Evolutionary conservation across 2,329 filamentous ascomycete genomes (phyloP).

Genomic region (Cercospora sesami): DNA sequence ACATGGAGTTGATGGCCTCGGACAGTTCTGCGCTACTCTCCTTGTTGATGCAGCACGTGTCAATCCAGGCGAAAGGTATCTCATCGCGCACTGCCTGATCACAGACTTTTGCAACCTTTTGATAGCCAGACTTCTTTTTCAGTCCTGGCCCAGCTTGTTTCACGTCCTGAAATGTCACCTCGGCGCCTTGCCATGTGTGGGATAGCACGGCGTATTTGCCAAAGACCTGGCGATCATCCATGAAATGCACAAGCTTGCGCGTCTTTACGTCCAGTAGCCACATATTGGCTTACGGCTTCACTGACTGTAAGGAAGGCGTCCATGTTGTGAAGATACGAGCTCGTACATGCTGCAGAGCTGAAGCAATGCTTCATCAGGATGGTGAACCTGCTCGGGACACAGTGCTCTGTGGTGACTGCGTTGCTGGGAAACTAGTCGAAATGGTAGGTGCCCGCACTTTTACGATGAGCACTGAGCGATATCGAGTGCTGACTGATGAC

Average conservation of each 20-base stretch:
- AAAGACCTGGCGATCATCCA: conserved; percentile 15
- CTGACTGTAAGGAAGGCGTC: neutral
- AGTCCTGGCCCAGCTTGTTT: conserved; percentile 5
- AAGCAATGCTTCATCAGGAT: neutral
- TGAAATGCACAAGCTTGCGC: conserved; percentile 17
- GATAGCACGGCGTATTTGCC: conserved; percentile 23
- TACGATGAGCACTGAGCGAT: neutral
- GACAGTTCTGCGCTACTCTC: conserved; percentile 25
- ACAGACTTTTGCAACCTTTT: conserved; percentile 19
- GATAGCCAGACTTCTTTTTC: conserved; percentile 8
- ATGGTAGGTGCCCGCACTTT: neutral
- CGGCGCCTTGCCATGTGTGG: conserved; percentile 24
- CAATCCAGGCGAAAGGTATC: conserved; percentile 14
- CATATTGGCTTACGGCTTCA: conserved; percentile 13
- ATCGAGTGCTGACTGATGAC: neutral
- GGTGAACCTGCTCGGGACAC: neutral
- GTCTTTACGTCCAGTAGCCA: conserved; percentile 20
- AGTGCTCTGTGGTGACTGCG: neutral
- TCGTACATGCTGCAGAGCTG: neutral
- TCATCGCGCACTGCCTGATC: conserved; percentile 12
- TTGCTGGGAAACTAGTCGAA: neutral
- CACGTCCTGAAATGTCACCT: conserved; percentile 23
- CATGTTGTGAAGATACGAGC: neutral
- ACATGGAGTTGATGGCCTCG: conserved; percentile 32
- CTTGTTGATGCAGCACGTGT: conserved; percentile 32